Evolutionary conservation across 495 filamentous ascomycete species (phyloP).

Genomic region (Talaromyces trachyspermus): DNA sequence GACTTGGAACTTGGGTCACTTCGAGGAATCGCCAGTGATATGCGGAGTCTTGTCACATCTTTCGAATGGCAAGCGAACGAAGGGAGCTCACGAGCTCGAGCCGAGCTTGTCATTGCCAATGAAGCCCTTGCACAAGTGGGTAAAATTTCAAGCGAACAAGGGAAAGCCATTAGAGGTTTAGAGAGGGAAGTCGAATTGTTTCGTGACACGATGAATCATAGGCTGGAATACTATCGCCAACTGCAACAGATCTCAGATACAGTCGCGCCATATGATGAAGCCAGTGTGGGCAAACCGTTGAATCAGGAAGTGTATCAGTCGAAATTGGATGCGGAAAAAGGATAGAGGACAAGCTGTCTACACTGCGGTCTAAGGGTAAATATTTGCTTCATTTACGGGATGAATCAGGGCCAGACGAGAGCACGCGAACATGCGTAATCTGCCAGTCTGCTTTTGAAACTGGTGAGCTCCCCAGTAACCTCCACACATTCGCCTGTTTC

Average conservation of each 20-base stretch:
- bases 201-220: slow-evolving; percentile 66
- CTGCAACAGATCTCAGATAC: slow-evolving; percentile 83
- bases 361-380: slow-evolving; percentile 58
- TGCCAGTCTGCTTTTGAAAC: slow-evolving; percentile 65
- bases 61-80: slow-evolving; percentile 54
- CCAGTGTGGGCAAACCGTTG: slow-evolving; percentile 39
- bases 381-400: slow-evolving; percentile 59
- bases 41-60: slow-evolving; percentile 54
- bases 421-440: slow-evolving; percentile 65
- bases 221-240: slow-evolving; percentile 82
- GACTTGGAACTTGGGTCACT: slow-evolving; percentile 52
- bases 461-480: no score
- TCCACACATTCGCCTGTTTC: no score
- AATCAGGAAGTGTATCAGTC: slow-evolving; percentile 26
- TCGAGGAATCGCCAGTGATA: slow-evolving; percentile 57
- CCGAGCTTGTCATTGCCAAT: slow-evolving; percentile 57
- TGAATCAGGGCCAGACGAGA: slow-evolving; percentile 50
- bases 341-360: slow-evolving; percentile 46
- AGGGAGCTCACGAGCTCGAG: slow-evolving; percentile 53
- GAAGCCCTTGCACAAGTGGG: slow-evolving; percentile 50
- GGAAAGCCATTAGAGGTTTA: slow-evolving; percentile 51
- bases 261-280: slow-evolving; percentile 63
- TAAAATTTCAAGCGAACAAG: slow-evolving; percentile 54
- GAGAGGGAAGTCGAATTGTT: slow-evolving; percentile 73
- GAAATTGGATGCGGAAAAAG: slow-evolving; percentile 39